Evolutionary conservation across 139 green algal species (phyloP).

Genomic region (Marvania coccoides): DNA sequence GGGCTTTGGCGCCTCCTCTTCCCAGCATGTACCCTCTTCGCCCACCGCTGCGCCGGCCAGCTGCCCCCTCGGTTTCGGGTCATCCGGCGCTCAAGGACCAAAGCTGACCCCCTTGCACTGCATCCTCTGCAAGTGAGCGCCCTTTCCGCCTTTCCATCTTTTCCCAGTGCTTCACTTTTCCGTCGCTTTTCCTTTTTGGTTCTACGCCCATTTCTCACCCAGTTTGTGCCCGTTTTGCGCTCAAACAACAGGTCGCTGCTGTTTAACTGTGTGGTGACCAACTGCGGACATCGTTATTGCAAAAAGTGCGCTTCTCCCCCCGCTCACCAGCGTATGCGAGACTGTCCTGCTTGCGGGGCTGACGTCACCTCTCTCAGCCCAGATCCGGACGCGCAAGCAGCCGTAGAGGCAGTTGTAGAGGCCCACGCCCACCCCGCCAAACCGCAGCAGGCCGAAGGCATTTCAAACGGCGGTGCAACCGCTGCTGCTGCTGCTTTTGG

Average conservation of each 20-base stretch:
- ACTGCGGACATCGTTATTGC: conserved; percentile 25
- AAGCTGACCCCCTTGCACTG: conserved; percentile 19
- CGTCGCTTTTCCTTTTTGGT: not conserved
- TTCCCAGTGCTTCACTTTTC: not conserved
- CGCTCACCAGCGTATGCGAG: not conserved
- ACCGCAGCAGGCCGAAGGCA: too few relatives aligned
- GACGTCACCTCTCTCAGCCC: conserved; percentile 5
- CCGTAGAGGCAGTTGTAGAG: conserved; percentile 16
- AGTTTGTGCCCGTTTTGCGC: not conserved
- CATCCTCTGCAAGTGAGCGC: conserved; percentile 17
- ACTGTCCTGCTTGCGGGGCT: conserved; percentile 25
- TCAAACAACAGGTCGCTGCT: conserved; percentile 5
- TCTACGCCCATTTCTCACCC: not conserved
- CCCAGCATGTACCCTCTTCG: not conserved
- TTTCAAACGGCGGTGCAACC: too few relatives aligned
- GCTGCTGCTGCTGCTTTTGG: too few relatives aligned
- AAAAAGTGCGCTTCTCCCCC: conserved; percentile 10
- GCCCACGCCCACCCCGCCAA: too few relatives aligned
- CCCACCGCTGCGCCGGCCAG: not conserved
- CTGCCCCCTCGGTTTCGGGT: conserved; percentile 8
- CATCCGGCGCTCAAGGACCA: not conserved
- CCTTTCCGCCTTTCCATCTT: not conserved
- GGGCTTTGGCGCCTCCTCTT: conserved; percentile 8
- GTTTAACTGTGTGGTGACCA: conserved; percentile 3
- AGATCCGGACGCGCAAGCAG: conserved; percentile 4